Evolutionary conservation across 2,329 filamentous ascomycete species (phyloP).

Genomic region (Acarospora socialis): DNA sequence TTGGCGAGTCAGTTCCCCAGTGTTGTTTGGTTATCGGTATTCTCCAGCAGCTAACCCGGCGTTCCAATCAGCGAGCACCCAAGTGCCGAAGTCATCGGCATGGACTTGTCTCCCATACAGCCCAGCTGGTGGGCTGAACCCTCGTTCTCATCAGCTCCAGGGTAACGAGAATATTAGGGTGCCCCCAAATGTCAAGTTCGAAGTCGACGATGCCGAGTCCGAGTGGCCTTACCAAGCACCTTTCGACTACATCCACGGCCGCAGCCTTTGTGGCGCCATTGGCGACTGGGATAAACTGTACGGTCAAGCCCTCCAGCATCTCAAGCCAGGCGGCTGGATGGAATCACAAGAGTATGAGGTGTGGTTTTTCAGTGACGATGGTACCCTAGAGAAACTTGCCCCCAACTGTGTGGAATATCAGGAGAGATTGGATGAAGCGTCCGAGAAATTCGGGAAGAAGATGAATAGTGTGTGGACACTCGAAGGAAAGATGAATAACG

Average conservation of each 20-base stretch:
- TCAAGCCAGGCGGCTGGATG: slow-evolving; percentile 6
- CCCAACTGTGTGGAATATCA: background rate
- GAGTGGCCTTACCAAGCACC: slow-evolving; percentile 25
- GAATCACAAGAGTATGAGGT: slow-evolving; percentile 20
- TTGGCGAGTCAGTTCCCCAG: slow-evolving; percentile 26
- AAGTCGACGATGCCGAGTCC: slow-evolving; percentile 30
- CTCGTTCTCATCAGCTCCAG: too few relatives aligned
- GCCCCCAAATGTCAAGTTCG: slow-evolving; percentile 37
- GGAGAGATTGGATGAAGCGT: too few relatives aligned
- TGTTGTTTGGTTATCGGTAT: too few relatives aligned
- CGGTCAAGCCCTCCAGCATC: slow-evolving; percentile 26
- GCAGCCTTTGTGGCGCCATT: slow-evolving; percentile 27
- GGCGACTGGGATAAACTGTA: slow-evolving; percentile 23
- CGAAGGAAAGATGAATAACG: slow-evolving; percentile 15
- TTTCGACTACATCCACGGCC: slow-evolving; percentile 30
- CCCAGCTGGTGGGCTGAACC: slow-evolving; percentile 17
- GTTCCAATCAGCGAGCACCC: background rate
- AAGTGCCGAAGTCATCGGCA: slow-evolving; percentile 24
- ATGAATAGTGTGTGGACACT: too few relatives aligned
- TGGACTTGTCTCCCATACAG: slow-evolving; percentile 31
- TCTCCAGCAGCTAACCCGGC: background rate
- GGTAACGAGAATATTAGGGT: too few relatives aligned
- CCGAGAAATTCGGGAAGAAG: too few relatives aligned
- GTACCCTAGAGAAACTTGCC: background rate
- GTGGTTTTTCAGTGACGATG: slow-evolving; percentile 29